These are phyloP conservation scores for Forsythia viridissima DNA, from an alignment of 257 asterid genomes.

Conservation along the genomic window DNA sequence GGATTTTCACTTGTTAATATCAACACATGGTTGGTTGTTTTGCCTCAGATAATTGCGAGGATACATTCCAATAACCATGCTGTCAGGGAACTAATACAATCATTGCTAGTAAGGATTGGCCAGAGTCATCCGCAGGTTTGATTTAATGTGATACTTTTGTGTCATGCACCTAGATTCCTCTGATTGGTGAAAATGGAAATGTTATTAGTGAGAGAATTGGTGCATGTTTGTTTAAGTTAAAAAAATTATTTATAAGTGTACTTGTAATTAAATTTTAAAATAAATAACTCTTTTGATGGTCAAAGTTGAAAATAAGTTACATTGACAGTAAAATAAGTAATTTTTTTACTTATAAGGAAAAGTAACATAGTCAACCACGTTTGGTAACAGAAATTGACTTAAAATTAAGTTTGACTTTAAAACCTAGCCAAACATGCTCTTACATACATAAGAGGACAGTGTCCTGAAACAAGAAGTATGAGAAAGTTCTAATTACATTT, in stretches of 20 bases:
- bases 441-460: background rate
- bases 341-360: background rate
- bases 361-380: background rate
- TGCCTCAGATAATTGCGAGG: constrained; percentile 99
- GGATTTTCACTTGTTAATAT: constrained; percentile 94
- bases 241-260: background rate
- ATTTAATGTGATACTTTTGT: constrained; percentile 4
- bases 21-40: constrained; percentile 98
- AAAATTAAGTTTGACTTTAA: background rate
- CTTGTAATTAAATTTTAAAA: background rate
- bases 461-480: constrained; percentile 7
- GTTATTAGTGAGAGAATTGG: background rate
- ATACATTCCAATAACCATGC: constrained; percentile 96
- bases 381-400: background rate
- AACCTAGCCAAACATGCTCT: background rate
- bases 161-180: background rate
- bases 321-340: background rate
- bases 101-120: constrained; percentile 92
- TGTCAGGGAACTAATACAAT: constrained; percentile 93
- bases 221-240: background rate
- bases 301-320: background rate
- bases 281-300: background rate
- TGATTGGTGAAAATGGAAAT: background rate
- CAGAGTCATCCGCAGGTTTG: constrained; percentile 98
- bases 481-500: background rate